Evolutionary conservation across 1,284 basidiomycete species (phyloP), one percentile per base, ranked within the genome.

Genomic region (Ustilago crameri): DNA sequence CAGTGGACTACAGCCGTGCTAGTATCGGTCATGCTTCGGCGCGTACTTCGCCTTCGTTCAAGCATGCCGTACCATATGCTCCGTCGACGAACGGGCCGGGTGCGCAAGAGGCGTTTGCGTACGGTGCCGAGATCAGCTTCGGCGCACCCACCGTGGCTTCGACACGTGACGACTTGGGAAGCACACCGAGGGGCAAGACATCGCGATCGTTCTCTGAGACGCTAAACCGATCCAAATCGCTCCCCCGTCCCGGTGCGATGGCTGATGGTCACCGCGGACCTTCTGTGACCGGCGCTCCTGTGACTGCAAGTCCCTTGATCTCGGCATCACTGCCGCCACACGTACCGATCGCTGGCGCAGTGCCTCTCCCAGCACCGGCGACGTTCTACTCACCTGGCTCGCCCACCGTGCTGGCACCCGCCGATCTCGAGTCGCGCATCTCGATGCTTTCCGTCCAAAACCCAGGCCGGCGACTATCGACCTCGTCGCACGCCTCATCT

Each of bases 81-180:
- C 22, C 44, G 12, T 42, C 59, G 17, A 40, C 52, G 14, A 55
- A 38, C 18, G 70, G 59, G 0, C 14, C 38, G 9, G 61, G 55
- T n/a, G 61, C 66, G 20, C 66, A 72, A 26, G 75, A 76, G 49
- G 71, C 72, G 0, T 79, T 74, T 32, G 75, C 75, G 3, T 75
- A 70, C 43, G 75, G 76, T 15, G 70, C 75, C 20, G 76, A 76
- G 54, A 79, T 79, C 61, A 69, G 67, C 48, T 79, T 77, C 46
- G 75, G 76, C 22, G 57, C 58, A 1, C 57, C 59, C 15, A 15
- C 65, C 3, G 46, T 56, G 20, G 51, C 49, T 9, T 51, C 53
- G 20, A 69, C 61, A n/a, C 51, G 62, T n/a, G 66, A 69, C 46
- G 62, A 69, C 30, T 15, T 62, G 32, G 66, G 58, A 17, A 63